Conservation (phyloP, 352 stramenopile species). For the Thalassiosira exigua region DNA sequence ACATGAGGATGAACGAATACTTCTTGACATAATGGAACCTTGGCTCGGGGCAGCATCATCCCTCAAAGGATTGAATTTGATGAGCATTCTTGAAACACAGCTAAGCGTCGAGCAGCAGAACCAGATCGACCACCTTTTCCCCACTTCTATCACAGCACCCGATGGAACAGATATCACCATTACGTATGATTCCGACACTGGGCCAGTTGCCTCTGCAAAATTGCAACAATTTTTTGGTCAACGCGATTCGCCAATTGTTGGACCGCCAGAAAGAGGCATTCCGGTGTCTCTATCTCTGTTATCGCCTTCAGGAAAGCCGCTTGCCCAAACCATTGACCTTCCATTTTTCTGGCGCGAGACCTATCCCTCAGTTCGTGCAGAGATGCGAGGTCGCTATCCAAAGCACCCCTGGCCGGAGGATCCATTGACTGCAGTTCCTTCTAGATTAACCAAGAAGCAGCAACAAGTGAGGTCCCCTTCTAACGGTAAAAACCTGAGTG, state of each 20-base stretch:
- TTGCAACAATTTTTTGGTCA: slow-evolving; percentile 80
- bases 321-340: slow-evolving; percentile 72
- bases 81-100: slow-evolving; percentile 48
- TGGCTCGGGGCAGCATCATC: slow-evolving; percentile 59
- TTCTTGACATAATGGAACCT: slow-evolving; percentile 65
- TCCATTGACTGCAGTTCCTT: slow-evolving; percentile 59
- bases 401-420: slow-evolving; percentile 79
- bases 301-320: slow-evolving; percentile 57
- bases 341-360: slow-evolving; percentile 72
- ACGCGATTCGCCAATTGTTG: slow-evolving; percentile 46
- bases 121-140: slow-evolving; percentile 56
- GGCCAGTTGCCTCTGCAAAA: slow-evolving; percentile 63
- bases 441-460: slow-evolving; percentile 69
- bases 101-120: slow-evolving; percentile 42
- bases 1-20: slow-evolving; percentile 36
- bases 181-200: slow-evolving; percentile 46
- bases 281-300: slow-evolving; percentile 61
- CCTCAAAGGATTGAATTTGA: slow-evolving; percentile 67
- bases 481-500: neutral
- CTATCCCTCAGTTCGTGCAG: slow-evolving; percentile 65
- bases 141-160: slow-evolving; percentile 56
- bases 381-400: slow-evolving; percentile 70
- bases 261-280: slow-evolving; percentile 40
- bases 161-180: slow-evolving; percentile 67
- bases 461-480: slow-evolving; percentile 4